Percentiles rank a stretch among this genome's conserved stretches.
These are phyloP conservation scores for Tetracladium setigerum DNA, from an alignment of 495 filamentous ascomycete genomes.

Conservation along the genomic window DNA sequence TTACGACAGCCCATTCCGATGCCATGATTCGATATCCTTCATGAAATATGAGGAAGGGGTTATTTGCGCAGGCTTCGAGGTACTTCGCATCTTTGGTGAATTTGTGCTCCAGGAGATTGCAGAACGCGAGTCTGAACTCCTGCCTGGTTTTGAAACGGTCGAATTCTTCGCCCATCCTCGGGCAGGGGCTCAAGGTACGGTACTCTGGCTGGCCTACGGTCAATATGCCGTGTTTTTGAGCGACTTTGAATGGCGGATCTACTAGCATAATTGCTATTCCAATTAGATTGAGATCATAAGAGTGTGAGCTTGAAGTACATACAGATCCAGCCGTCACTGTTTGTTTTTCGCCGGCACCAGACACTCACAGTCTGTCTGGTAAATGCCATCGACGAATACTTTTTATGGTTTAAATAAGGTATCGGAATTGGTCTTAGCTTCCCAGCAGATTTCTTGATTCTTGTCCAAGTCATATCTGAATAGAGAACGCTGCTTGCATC, in stretches of 20 bases:
- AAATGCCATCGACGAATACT: too few relatives aligned
- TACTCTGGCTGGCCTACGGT: not conserved
- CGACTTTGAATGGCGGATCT: slow-evolving; percentile 14
- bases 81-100: not conserved
- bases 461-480: slow-evolving; percentile 1
- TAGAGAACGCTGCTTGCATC: slow-evolving; percentile 5
- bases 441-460: slow-evolving; percentile 3
- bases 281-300: not conserved
- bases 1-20: slow-evolving; percentile 19
- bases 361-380: slow-evolving; percentile 2
- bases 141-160: not conserved
- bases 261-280: slow-evolving; percentile 16
- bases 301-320: not conserved
- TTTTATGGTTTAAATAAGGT: too few relatives aligned
- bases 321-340: slow-evolving; percentile 1
- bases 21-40: slow-evolving; percentile 17
- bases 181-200: slow-evolving; percentile 1
- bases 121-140: not conserved
- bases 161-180: not conserved
- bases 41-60: slow-evolving; percentile 7
- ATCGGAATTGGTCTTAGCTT: slow-evolving; percentile 4
- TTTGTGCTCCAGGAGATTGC: not conserved
- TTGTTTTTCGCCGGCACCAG: slow-evolving; percentile 2
- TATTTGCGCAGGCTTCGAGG: not conserved
- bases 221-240: not conserved